Conservation (phyloP, 495 filamentous ascomycete genomes). For the Evansstolkia leycettana region DNA sequence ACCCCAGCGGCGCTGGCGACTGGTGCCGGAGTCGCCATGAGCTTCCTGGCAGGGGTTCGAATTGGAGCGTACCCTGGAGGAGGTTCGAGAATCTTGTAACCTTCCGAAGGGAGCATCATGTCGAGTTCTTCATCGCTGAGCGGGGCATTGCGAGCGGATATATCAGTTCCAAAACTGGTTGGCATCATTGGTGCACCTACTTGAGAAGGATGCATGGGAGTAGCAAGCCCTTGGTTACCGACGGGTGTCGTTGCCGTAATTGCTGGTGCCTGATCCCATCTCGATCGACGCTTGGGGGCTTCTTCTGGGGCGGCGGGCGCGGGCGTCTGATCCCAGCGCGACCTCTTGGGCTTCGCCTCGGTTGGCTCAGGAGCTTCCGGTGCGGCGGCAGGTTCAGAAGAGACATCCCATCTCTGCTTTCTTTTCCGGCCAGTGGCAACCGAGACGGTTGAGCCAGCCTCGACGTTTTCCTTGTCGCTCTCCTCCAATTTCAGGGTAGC, state of each 20-base stretch:
- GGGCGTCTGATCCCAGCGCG: slow-evolving; percentile 85
- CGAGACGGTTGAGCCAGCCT: slow-evolving; percentile 54
- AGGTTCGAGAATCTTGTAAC: slow-evolving; percentile 86
- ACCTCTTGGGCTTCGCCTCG: slow-evolving; percentile 58
- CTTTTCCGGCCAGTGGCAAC: slow-evolving; percentile 59
- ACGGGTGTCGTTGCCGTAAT: slow-evolving; percentile 59
- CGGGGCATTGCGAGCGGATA: slow-evolving; percentile 63
- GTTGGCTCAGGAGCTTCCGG: slow-evolving; percentile 32
- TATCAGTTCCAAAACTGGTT: slow-evolving; percentile 65
- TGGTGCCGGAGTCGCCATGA: slow-evolving; percentile 63
- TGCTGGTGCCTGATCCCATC: slow-evolving; percentile 81
- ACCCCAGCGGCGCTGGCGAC: slow-evolving; percentile 48
- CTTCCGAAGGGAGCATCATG: slow-evolving; percentile 78
- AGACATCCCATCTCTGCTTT: slow-evolving; percentile 90
- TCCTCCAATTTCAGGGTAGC: slow-evolving; percentile 57
- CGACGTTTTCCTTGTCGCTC: slow-evolving; percentile 56
- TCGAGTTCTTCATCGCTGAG: slow-evolving; percentile 92
- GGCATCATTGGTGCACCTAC: slow-evolving; percentile 39
- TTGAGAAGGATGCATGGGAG: slow-evolving; percentile 76
- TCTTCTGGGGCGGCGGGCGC: slow-evolving; percentile 43
- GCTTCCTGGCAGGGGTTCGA: slow-evolving; percentile 60
- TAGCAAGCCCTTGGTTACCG: slow-evolving; percentile 68
- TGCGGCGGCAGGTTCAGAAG: slow-evolving; percentile 31
- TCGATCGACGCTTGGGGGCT: slow-evolving; percentile 54
- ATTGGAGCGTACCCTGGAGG: slow-evolving; percentile 90